These are phyloP conservation scores for Mycena sp. DNA, from an alignment of 1,284 basidiomycete species.

Conservation along the genomic window DNA sequence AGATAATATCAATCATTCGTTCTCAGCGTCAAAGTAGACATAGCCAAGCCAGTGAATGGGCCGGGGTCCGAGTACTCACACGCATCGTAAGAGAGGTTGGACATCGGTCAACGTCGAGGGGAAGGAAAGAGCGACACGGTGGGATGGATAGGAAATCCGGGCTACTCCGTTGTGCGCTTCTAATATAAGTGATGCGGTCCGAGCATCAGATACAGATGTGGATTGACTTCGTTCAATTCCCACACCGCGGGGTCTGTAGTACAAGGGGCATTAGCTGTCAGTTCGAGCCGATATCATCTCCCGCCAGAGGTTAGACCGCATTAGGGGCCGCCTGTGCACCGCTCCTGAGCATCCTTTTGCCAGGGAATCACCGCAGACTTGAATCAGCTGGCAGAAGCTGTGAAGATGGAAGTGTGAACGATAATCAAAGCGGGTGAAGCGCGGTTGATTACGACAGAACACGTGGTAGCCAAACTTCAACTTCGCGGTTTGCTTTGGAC, in stretches of 20 bases:
- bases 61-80: constrained; percentile 58
- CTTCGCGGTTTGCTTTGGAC: too few species aligned
- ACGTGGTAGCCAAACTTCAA: too few species aligned
- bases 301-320: too few species aligned
- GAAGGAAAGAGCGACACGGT: background rate
- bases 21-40: constrained; percentile 40
- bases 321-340: too few species aligned
- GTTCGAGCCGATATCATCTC: too few species aligned
- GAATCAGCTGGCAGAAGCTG: too few species aligned
- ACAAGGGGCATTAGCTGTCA: background rate
- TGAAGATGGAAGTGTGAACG: too few species aligned
- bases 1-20: constrained; percentile 13
- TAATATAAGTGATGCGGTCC: background rate
- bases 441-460: too few species aligned
- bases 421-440: too few species aligned
- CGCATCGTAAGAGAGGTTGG: constrained; percentile 62
- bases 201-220: background rate
- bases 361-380: too few species aligned
- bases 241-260: background rate
- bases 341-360: too few species aligned
- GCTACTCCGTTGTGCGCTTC: background rate
- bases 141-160: background rate
- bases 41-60: too few species aligned
- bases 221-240: background rate
- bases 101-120: constrained; percentile 44